These are phyloP conservation scores for Alternaria gansuensis DNA, from an alignment of 2,329 filamentous ascomycete genomes.

Conservation along the genomic window DNA sequence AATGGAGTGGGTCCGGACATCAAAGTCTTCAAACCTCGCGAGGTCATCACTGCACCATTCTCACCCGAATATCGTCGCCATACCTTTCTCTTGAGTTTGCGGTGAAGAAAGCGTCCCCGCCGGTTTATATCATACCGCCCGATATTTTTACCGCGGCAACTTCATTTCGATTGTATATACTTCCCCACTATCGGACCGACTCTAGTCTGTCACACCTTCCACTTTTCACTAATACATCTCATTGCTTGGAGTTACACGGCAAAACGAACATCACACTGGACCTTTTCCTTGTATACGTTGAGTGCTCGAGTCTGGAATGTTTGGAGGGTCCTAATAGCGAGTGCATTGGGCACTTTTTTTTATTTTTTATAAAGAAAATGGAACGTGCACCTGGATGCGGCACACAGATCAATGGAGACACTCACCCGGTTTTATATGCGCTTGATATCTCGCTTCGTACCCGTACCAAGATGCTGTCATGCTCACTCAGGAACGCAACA, in stretches of 20 bases:
- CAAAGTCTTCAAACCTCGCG: slow-evolving; percentile 19
- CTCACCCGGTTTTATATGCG: slow-evolving; percentile 6
- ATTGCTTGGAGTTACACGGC: slow-evolving; percentile 22
- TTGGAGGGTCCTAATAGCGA: slow-evolving; percentile 8
- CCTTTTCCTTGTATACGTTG: slow-evolving; percentile 11
- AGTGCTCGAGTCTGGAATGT: slow-evolving; percentile 1
- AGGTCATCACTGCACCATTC: slow-evolving; percentile 18
- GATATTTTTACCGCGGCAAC: slow-evolving; percentile 2
- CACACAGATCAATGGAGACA: slow-evolving; percentile 22
- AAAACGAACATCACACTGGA: slow-evolving; percentile 9
- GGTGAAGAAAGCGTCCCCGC: not conserved
- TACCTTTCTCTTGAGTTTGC: slow-evolving; percentile 3
- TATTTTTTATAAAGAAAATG: slow-evolving; percentile 4
- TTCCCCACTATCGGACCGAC: slow-evolving; percentile 21
- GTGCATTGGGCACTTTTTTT: slow-evolving; percentile 6
- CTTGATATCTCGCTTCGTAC: not conserved
- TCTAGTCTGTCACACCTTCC: slow-evolving; percentile 1
- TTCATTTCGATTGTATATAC: slow-evolving; percentile 23
- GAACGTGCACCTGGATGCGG: slow-evolving; percentile 14
- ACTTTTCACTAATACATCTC: slow-evolving; percentile 12
- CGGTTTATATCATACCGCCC: slow-evolving; percentile 6
- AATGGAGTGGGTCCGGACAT: slow-evolving; percentile 29
- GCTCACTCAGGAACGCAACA: not conserved
- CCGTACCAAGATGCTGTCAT: slow-evolving; percentile 4
- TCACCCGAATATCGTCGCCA: slow-evolving; percentile 10